Base-by-base conservation (phyloP, 1,139 yeast species). In the Suhomyces maxii region DNA sequence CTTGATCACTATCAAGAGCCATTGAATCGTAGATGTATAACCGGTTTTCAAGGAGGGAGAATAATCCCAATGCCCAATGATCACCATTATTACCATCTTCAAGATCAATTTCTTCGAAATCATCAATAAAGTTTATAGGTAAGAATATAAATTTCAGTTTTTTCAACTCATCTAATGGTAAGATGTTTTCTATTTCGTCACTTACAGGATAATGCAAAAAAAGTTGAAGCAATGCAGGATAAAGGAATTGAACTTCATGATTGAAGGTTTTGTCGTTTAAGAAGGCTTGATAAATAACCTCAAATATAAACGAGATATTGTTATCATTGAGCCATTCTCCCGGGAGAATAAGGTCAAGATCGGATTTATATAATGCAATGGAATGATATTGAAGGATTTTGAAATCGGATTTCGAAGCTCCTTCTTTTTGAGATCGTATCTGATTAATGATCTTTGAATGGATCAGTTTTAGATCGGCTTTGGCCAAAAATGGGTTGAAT, bases 301-400 rank as follows among this genome's bases (percentile, higher is more conserved):
- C 90, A 61, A 76, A 86, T 25, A 84, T 64, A 48, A 86, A 79
- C 1, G 87, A 71, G 34, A 87, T 77, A 52, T 84, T 81, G 56
- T 84, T 84, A 57, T 86, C 95, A 56, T 83, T 84, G 31, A 87
- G 66, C 95, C 95, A 86, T 57, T 84, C 86, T 30, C 80, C 86
- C 2, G 79, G 77, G 26, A 71, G 49, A 0, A 73, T 53, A 47
- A 65, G 73, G 31, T 63, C 65, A 35, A 70, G 48, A 51, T 74
- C 79, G 0, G 73, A 65, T 37, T 61, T 58, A 53, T 73, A 74
- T 14, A 73, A 50, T 14, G 77, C 74, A 35, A 73, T 62, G 28
- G 77, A 70, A 37, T 68, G 69, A 50, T 65, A 73, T 48, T 73
- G 77, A 41, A 71, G 56, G n/a, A 70, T 47, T 48, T 68, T 69